Conservation (phyloP, 1,139 yeast species). For the Pneumocystis sp. region DNA sequence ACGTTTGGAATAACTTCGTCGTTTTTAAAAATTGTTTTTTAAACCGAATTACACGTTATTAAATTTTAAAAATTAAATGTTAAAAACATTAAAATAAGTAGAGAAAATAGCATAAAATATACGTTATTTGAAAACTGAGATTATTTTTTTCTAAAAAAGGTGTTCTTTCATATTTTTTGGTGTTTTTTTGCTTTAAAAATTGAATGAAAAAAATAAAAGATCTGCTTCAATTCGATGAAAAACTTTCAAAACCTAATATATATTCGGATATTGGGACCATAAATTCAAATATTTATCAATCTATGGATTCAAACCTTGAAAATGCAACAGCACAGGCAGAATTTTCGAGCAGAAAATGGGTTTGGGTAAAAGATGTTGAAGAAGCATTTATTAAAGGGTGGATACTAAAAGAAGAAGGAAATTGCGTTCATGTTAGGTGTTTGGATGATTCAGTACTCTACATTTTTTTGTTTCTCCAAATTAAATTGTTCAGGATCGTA, state of each 20-base stretch:
- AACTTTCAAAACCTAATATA: neutral
- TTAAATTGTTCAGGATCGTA: slow-evolving; percentile 24
- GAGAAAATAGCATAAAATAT: neutral
- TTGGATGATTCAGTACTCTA: slow-evolving; percentile 32
- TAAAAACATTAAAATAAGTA: neutral
- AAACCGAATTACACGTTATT: neutral
- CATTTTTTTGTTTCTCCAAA: neutral
- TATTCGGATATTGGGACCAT: neutral
- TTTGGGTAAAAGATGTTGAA: slow-evolving; percentile 68
- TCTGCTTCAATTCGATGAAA: neutral
- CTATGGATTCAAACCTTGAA: neutral
- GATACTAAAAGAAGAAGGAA: slow-evolving; percentile 41
- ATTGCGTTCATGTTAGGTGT: slow-evolving; percentile 38
- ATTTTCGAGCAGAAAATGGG: slow-evolving; percentile 45
- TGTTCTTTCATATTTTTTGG: neutral
- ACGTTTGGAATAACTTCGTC: too few relatives aligned
- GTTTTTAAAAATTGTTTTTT: neutral
- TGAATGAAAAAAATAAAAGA: neutral
- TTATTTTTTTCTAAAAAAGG: neutral
- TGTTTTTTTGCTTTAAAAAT: neutral
- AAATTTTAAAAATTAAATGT: neutral
- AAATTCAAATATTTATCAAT: neutral
- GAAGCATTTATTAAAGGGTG: slow-evolving; percentile 57
- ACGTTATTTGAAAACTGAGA: neutral
- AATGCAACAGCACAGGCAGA: slow-evolving; percentile 31